Percentiles rank a stretch among this genome's conserved stretches.
Evolutionary conservation across 805 yeast genomes (phyloP).

Genomic region (Teunomyces stri): DNA sequence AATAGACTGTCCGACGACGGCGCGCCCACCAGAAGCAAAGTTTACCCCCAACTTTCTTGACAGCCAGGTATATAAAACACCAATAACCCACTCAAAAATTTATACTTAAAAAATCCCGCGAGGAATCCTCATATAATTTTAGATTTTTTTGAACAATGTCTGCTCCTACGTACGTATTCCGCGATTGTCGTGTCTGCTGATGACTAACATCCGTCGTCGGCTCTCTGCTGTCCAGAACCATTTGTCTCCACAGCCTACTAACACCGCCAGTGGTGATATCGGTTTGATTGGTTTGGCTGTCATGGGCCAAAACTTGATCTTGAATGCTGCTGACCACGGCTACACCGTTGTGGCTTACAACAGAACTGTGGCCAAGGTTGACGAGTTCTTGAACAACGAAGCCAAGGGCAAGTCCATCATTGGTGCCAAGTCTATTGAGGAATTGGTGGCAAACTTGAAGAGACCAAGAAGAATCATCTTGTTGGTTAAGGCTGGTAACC

Average conservation of each 20-base stretch:
- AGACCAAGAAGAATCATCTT: slow-evolving; percentile 95
- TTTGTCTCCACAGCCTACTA: slow-evolving; percentile 17
- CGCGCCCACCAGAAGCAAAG: too few species aligned
- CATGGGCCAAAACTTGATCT: slow-evolving; percentile 97
- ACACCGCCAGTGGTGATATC: slow-evolving; percentile 74
- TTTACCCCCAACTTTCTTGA: not conserved
- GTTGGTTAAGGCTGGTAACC: slow-evolving; percentile 93
- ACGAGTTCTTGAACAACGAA: slow-evolving; percentile 87
- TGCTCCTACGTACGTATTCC: slow-evolving; percentile 43
- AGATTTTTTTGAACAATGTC: slow-evolving; percentile 16
- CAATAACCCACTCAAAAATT: not conserved
- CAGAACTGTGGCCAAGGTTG: slow-evolving; percentile 96
- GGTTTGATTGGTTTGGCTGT: slow-evolving; percentile 99
- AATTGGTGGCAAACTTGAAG: slow-evolving; percentile 83
- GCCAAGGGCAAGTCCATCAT: slow-evolving; percentile 96
- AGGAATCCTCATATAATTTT: slow-evolving; percentile 2
- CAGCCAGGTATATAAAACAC: not conserved
- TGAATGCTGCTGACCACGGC: slow-evolving; percentile 98
- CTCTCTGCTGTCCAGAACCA: slow-evolving; percentile 13
- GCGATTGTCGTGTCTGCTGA: not conserved
- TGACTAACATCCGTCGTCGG: slow-evolving; percentile 10
- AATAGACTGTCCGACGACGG: not conserved
- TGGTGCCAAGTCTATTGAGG: slow-evolving; percentile 92
- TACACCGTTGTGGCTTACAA: slow-evolving; percentile 97
- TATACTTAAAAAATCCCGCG: not conserved